A percentile compares a stretch with the other conserved stretches of the same genome.
These are phyloP conservation scores for Diaporthe destruens DNA, from an alignment of 2,329 filamentous ascomycete genomes.

Conservation along the genomic window DNA sequence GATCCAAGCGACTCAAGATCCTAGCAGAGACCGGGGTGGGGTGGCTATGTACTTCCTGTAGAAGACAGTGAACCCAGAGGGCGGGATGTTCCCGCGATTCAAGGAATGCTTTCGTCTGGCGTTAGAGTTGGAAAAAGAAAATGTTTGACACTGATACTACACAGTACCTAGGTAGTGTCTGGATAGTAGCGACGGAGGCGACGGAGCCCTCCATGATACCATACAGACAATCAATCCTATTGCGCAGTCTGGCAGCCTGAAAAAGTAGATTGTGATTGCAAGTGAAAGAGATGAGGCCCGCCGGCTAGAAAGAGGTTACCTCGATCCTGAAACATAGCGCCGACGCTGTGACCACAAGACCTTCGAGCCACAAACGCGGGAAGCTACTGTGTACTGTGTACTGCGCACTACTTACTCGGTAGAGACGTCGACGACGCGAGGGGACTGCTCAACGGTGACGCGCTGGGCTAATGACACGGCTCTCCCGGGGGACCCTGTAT, in stretches of 20 bases:
- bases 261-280: constrained; percentile 8
- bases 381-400: not conserved
- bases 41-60: not conserved
- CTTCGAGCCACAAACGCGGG: not conserved
- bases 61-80: not conserved
- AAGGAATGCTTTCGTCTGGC: constrained; percentile 23
- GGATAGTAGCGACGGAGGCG: not conserved
- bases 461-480: constrained; percentile 12
- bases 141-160: not conserved
- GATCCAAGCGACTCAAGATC: not conserved
- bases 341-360: constrained; percentile 7
- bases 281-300: constrained; percentile 23
- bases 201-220: not conserved
- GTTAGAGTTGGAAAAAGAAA: constrained; percentile 11
- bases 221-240: constrained; percentile 2
- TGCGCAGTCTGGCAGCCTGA: not conserved
- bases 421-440: not conserved
- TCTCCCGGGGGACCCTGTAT: constrained; percentile 17
- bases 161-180: no score
- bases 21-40: not conserved
- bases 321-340: constrained; percentile 31
- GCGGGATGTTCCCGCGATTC: not conserved
- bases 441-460: not conserved
- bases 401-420: no score
- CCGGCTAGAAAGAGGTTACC: not conserved